phyloP scores from a whole-genome alignment of 441 rosid species.

The Sinapis alba region DNA sequence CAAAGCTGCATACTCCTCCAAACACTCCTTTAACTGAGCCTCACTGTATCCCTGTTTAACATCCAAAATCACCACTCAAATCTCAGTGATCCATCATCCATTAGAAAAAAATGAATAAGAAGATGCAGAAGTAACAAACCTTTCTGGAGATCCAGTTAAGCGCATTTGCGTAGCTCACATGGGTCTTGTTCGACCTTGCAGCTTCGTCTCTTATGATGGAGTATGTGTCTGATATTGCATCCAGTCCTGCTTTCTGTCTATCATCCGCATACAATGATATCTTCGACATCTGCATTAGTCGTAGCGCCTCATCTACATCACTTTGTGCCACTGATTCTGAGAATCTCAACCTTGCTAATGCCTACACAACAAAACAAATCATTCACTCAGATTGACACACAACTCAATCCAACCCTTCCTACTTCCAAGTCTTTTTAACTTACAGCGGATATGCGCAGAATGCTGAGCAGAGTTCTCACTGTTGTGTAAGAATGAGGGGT shows the following conservation, averaged over 20 bases:
- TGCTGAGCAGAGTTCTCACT: constrained; percentile 92
- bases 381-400: constrained; percentile 10
- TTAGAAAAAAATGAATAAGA: not conserved
- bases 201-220: constrained; percentile 98
- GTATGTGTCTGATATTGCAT: constrained; percentile 97
- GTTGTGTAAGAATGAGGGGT: constrained; percentile 98
- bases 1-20: constrained; percentile 95
- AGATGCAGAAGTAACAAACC: constrained; percentile 51
- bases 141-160: constrained; percentile 99
- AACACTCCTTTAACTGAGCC: constrained; percentile 96
- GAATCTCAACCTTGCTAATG: constrained; percentile 95
- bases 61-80: constrained; percentile 4
- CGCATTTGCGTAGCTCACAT: constrained; percentile 85
- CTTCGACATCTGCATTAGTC: constrained; percentile 99
- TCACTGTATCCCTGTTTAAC: constrained; percentile 92
- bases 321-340: constrained; percentile 97
- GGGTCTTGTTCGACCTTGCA: constrained; percentile 80
- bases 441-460: constrained; percentile 96
- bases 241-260: constrained; percentile 87
- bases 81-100: constrained; percentile 21
- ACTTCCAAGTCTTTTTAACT: constrained; percentile 35
- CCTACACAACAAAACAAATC: constrained; percentile 48
- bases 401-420: not conserved
- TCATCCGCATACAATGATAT: constrained; percentile 98
- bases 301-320: constrained; percentile 96